Percentiles rank a stretch among this genome's conserved stretches.
phyloP scores from a whole-genome alignment of 768 basidiomycete genomes.

The Leccinum pellstonianum region DNA sequence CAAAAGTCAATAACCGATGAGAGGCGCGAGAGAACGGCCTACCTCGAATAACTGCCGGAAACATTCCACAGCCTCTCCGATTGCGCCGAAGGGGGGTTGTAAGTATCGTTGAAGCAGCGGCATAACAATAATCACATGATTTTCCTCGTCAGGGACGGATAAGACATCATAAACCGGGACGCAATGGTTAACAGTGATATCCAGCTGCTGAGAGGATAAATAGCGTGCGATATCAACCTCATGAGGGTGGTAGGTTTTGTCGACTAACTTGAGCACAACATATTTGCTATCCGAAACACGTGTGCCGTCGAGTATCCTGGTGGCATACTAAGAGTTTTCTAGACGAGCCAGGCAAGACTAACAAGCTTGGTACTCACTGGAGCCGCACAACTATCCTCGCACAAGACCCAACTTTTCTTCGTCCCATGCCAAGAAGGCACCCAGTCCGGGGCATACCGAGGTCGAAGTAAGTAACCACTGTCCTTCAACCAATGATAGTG shows the following conservation, averaged over 20 bases:
- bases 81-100: background rate
- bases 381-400: no score
- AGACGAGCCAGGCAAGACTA: constrained; percentile 14
- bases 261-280: constrained; percentile 34
- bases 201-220: constrained; percentile 6
- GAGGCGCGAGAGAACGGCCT: background rate
- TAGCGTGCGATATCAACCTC: constrained; percentile 34
- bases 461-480: constrained; percentile 18
- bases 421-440: no score
- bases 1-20: background rate
- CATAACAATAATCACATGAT: constrained; percentile 31
- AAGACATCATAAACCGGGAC: constrained; percentile 32
- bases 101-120: constrained; percentile 32
- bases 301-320: constrained; percentile 29
- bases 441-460: constrained; percentile 1
- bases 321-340: constrained; percentile 1
- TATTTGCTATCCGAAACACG: constrained; percentile 27
- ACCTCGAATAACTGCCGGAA: background rate
- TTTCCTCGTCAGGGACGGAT: constrained; percentile 4
- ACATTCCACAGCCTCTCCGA: background rate
- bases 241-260: constrained; percentile 13
- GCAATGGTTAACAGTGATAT: constrained; percentile 32
- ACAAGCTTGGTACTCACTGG: no score
- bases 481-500: constrained; percentile 17
- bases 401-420: no score